Evolutionary conservation across 2,329 filamentous ascomycete genomes (phyloP).

Genomic region (Furcasterigmium furcatum): DNA sequence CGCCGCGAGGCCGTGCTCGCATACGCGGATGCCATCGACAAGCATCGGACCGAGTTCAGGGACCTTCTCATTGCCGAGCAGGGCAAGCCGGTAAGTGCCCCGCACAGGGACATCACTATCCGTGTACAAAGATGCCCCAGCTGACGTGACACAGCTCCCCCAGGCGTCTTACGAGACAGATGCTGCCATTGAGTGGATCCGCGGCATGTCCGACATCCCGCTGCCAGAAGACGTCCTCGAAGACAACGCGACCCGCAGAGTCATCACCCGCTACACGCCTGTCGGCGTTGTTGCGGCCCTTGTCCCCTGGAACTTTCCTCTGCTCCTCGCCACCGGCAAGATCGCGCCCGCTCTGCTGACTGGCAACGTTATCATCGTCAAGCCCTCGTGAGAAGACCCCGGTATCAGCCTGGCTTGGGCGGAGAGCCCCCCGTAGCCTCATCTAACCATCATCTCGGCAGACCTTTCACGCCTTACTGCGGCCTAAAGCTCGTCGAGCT

Average conservation of each 20-base stretch:
- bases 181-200: slow-evolving; percentile 20
- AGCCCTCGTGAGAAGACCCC: slow-evolving; percentile 43
- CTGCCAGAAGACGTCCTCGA: slow-evolving; percentile 34
- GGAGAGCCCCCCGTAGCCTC: too few species aligned
- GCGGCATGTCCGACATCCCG: slow-evolving; percentile 22
- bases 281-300: slow-evolving; percentile 43
- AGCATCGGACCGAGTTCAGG: too few species aligned
- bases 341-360: slow-evolving; percentile 54
- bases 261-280: too few species aligned
- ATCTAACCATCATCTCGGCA: too few species aligned
- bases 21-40: too few species aligned
- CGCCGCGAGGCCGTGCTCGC: too few species aligned
- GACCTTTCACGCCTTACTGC: slow-evolving; percentile 50
- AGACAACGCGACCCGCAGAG: slow-evolving; percentile 27
- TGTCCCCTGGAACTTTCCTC: slow-evolving; percentile 55
- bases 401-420: slow-evolving; percentile 34
- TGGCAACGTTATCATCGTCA: slow-evolving; percentile 53
- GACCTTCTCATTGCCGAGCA: too few species aligned
- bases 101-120: too few species aligned
- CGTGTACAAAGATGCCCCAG: too few species aligned
- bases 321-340: slow-evolving; percentile 50
- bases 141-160: too few species aligned
- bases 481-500: slow-evolving; percentile 51
- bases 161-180: slow-evolving; percentile 20
- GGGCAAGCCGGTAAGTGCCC: too few species aligned